These are phyloP conservation scores for Chloranthus sessilifolius DNA, from an alignment of 164 flowering plant species.

Conservation along the genomic window DNA sequence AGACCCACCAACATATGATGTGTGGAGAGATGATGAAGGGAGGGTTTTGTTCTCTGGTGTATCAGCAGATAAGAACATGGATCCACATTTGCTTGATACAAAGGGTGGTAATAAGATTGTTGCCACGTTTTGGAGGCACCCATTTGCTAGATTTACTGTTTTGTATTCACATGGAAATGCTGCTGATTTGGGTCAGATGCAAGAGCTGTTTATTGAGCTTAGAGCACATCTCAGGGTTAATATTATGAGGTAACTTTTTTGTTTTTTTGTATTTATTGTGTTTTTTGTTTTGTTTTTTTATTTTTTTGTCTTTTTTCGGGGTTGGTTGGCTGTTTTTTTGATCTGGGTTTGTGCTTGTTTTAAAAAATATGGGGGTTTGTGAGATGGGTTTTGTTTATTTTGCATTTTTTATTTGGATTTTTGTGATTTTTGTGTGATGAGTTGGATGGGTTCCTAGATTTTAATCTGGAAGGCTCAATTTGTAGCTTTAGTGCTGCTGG, in stretches of 20 bases:
- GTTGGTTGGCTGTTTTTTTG: not conserved
- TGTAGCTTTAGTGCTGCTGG: not conserved
- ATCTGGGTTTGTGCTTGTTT: not conserved
- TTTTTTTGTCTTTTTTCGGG: not conserved
- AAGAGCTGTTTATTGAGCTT: constrained; percentile 88
- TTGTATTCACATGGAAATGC: constrained; percentile 96
- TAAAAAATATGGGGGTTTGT: not conserved
- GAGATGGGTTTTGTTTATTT: constrained; percentile 6
- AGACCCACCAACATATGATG: constrained; percentile 91
- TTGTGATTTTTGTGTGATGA: too few relatives aligned
- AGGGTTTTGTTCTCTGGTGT: constrained; percentile 62
- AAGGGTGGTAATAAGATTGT: constrained; percentile 78
- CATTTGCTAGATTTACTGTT: constrained; percentile 69
- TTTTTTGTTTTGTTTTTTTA: constrained; percentile 1
- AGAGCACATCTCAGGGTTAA: constrained; percentile 90
- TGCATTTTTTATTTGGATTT: not conserved
- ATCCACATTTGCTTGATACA: constrained; percentile 68
- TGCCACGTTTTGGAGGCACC: constrained; percentile 89
- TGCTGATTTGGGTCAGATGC: constrained; percentile 96
- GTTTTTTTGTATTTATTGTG: not conserved
- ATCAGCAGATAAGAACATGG: constrained; percentile 64
- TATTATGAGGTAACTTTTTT: constrained; percentile 70
- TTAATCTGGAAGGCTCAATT: not conserved
- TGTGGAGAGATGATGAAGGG: constrained; percentile 41
- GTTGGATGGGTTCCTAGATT: not conserved